Base-by-base conservation (phyloP, 2,329 filamentous ascomycete genomes). In the Plenodomus tracheiphilus region DNA sequence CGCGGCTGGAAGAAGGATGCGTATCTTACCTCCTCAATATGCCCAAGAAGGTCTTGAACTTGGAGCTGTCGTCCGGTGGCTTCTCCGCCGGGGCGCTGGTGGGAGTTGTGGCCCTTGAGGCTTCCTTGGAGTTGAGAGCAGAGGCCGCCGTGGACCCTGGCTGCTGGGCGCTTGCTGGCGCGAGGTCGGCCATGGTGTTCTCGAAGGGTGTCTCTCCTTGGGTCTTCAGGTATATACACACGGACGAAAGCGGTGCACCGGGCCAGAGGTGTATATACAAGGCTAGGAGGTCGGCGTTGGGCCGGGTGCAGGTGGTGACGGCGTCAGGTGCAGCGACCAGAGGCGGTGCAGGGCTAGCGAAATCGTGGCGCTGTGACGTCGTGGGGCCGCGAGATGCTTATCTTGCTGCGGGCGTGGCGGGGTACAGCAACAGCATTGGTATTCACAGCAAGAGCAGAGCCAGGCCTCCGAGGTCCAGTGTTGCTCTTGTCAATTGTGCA, bases 31-130 rank as follows among this genome's bases (percentile, higher is more conserved):
- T 96, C 75, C 87, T 87, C 68, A 97, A 76, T 61, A 97, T 96
- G 45, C 86, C 84, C 53, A 97, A 74, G 68, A 97, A 96, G 1
- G 90, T 95, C 75, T 85, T 88, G 66, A 97, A 79, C 80, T 96
- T 96, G 59, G 89, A 93, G 59, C 84, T 85, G 50, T 97, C 92
- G 76, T 89, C 91, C 58, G 81, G 79, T 15, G 77, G 73, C 72
- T 85, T 84, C 66, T 85, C 83, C 1, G 56, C 64, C 15, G 64
- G 57, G 10, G 64, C 64, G 51, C 61, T 66, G 20, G 63, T 59
- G 16, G 71, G 69, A 37, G 68, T 72, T 17, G 69, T 49, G 18
- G 70, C 67, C 48, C 69, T 58, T 48, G 72, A 74, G 19, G 65
- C 55, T n/a, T 67, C 66, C 47, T 54, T 65, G 9, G 70, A 73